Conservation (phyloP, 2,329 filamentous ascomycete genomes). For the Cladosporium halotolerans region DNA sequence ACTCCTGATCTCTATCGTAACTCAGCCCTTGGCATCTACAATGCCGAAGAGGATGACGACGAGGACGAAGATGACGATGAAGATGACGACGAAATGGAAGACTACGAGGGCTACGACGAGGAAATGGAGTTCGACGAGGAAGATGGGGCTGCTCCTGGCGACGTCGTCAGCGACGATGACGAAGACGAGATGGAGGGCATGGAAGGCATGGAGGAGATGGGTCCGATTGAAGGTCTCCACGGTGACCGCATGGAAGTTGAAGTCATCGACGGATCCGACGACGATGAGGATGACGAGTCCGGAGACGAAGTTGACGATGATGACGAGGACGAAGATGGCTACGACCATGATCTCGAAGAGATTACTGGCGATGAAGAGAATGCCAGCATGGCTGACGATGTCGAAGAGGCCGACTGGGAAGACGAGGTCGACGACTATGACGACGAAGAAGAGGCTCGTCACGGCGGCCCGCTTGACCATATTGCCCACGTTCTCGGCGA, state of each 20-base stretch:
- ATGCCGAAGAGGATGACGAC: conserved; percentile 65
- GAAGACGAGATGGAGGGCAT: conserved; percentile 74
- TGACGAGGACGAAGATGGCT: conserved; percentile 49
- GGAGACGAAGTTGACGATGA: conserved; percentile 54
- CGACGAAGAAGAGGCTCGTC: conserved; percentile 38
- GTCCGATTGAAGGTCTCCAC: conserved; percentile 58
- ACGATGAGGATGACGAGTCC: conserved; percentile 55
- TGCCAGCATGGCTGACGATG: conserved; percentile 38
- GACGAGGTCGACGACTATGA: conserved; percentile 37
- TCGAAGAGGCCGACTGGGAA: conserved; percentile 40
- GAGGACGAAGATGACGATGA: conserved; percentile 55
- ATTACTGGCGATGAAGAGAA: conserved; percentile 44
- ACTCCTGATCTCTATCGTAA: conserved; percentile 96
- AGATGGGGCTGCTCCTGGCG: conserved; percentile 72
- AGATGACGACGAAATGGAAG: conserved; percentile 88
- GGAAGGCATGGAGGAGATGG: conserved; percentile 75
- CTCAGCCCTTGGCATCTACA: conserved; percentile 88
- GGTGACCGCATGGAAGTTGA: conserved; percentile 68
- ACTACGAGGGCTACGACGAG: conserved; percentile 71
- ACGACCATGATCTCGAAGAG: conserved; percentile 54
- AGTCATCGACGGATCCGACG: conserved; percentile 77
- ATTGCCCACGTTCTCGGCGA: conserved; percentile 36
- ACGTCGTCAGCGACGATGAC: conserved; percentile 84
- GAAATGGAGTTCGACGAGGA: conserved; percentile 93
- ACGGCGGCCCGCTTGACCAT: conserved; percentile 29